Conservation (phyloP, 2,329 filamentous ascomycete species). For the Alternaria ethzedia region DNA sequence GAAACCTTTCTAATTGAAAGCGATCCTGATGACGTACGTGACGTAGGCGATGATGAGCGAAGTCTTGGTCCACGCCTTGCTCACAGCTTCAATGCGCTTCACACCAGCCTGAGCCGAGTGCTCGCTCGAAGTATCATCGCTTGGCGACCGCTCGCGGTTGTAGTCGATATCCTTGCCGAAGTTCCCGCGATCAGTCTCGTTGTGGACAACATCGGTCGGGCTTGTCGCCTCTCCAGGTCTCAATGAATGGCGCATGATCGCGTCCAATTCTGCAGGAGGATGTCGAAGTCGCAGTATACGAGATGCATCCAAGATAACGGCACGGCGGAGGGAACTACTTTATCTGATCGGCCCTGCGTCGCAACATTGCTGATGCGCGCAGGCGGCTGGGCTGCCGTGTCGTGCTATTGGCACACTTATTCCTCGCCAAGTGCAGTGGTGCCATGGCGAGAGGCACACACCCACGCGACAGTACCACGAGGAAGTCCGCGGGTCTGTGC, state of each 20-base stretch:
- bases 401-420: constrained; percentile 5
- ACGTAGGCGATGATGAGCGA: constrained; percentile 57
- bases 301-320: not conserved
- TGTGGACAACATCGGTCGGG: not conserved
- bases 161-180: constrained; percentile 12
- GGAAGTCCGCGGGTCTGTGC: not conserved
- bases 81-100: constrained; percentile 57
- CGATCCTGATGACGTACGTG: constrained; percentile 29
- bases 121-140: constrained; percentile 17
- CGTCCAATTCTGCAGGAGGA: not conserved
- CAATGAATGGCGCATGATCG: constrained; percentile 16
- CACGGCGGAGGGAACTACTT: not conserved
- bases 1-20: not conserved
- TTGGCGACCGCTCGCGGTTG: not conserved
- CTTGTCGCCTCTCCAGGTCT: constrained; percentile 3
- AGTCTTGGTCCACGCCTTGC: constrained; percentile 56
- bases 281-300: not conserved
- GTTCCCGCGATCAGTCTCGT: constrained; percentile 7
- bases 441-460: constrained; percentile 4
- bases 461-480: not conserved
- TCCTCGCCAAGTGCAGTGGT: constrained; percentile 9
- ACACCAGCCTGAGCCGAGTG: constrained; percentile 53
- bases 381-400: not conserved
- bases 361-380: not conserved
- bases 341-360: constrained; percentile 12